Evolutionary conservation across 805 yeast species (phyloP).

Genomic region (Metschnikowia matae): DNA sequence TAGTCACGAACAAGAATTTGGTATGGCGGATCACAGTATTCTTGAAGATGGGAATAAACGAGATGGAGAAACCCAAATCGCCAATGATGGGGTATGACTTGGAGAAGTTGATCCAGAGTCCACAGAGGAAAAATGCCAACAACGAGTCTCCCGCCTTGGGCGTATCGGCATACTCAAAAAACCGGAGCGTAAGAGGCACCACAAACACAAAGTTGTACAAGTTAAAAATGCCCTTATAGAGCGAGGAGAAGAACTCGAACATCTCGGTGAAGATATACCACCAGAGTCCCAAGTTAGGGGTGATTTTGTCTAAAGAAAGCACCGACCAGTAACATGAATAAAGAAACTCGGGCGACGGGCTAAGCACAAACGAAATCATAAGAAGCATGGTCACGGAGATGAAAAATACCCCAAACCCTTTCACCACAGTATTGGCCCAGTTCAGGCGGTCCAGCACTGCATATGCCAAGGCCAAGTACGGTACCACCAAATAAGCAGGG

Average conservation of each 20-base stretch:
- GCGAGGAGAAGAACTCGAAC: slow-evolving; percentile 82
- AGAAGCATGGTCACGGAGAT: slow-evolving; percentile 25
- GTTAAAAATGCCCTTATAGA: slow-evolving; percentile 81
- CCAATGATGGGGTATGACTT: slow-evolving; percentile 85
- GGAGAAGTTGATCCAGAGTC: slow-evolving; percentile 51
- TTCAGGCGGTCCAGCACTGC: slow-evolving; percentile 15
- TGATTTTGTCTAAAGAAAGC: slow-evolving; percentile 60
- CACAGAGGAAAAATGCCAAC: slow-evolving; percentile 46
- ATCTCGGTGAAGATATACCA: slow-evolving; percentile 97
- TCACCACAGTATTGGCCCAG: slow-evolving; percentile 10
- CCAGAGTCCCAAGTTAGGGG: slow-evolving; percentile 95
- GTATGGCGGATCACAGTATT: slow-evolving; percentile 45
- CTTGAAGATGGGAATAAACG: slow-evolving; percentile 41
- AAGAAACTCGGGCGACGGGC: slow-evolving; percentile 38
- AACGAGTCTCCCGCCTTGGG: slow-evolving; percentile 45
- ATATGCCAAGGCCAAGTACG: slow-evolving; percentile 43
- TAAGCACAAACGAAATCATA: slow-evolving; percentile 34
- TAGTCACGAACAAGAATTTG: slow-evolving; percentile 42
- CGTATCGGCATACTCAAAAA: slow-evolving; percentile 33
- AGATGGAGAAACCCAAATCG: slow-evolving; percentile 53
- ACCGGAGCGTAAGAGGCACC: slow-evolving; percentile 70
- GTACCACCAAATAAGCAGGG: slow-evolving; percentile 57
- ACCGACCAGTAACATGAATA: slow-evolving; percentile 47
- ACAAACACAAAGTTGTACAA: slow-evolving; percentile 62
- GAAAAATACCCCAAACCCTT: slow-evolving; percentile 11